Percentiles rank a stretch among this genome's conserved stretches.
These are phyloP conservation scores for Neoboletus magnificus DNA, from an alignment of 768 basidiomycete genomes.

Conservation along the genomic window DNA sequence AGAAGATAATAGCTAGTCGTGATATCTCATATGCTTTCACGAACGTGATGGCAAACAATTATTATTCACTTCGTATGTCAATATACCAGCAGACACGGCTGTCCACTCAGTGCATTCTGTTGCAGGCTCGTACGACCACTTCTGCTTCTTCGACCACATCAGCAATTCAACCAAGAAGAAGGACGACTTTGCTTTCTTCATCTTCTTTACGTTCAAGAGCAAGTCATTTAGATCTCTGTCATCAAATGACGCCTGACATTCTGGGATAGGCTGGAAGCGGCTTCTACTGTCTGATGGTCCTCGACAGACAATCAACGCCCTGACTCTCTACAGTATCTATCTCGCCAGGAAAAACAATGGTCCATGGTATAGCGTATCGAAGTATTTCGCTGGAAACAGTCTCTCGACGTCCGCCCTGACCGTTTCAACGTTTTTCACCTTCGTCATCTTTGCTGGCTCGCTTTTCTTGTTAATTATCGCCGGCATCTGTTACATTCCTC, in stretches of 20 bases:
- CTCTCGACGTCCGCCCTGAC: slow-evolving; percentile 81
- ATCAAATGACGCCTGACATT: background rate
- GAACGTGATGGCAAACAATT: slow-evolving; percentile 94
- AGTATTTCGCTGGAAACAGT: slow-evolving; percentile 77
- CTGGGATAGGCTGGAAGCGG: slow-evolving; percentile 73
- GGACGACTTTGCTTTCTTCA: slow-evolving; percentile 98
- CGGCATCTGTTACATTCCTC: slow-evolving; percentile 87
- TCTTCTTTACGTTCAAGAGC: slow-evolving; percentile 99
- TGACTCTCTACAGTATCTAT: slow-evolving; percentile 93
- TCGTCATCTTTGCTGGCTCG: slow-evolving; percentile 82
- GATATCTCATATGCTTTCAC: slow-evolving; percentile 99
- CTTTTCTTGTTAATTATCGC: slow-evolving; percentile 79
- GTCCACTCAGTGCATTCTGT: background rate
- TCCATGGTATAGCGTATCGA: slow-evolving; percentile 64
- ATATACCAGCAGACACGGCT: background rate
- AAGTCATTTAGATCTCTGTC: slow-evolving; percentile 24
- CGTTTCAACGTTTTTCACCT: slow-evolving; percentile 87
- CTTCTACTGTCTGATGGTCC: slow-evolving; percentile 90
- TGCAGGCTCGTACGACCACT: slow-evolving; percentile 90
- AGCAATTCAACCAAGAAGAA: slow-evolving; percentile 92
- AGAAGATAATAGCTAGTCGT: slow-evolving; percentile 90
- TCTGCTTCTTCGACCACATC: slow-evolving; percentile 98
- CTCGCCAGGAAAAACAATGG: slow-evolving; percentile 50
- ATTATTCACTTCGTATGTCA: slow-evolving; percentile 86
- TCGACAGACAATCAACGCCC: slow-evolving; percentile 95